Base-by-base conservation (phyloP, 1,284 basidiomycete species). In the Rhodotorula sp. region DNA sequence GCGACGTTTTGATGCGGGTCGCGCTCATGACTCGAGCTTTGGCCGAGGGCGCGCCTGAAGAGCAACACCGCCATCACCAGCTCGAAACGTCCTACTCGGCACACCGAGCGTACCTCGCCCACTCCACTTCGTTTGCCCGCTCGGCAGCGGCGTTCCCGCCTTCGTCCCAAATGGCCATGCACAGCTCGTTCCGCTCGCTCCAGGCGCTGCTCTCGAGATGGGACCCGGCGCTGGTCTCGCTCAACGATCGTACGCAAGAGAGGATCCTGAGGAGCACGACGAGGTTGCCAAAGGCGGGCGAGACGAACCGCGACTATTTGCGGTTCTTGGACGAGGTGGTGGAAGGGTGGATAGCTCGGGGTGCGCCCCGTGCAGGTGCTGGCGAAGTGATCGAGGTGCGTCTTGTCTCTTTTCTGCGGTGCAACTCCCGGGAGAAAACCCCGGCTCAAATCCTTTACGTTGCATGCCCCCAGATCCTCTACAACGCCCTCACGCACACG, bases 401-500 rank as follows among this genome's bases (percentile, higher is more conserved):
- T 34, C 48, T 21, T n/a, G 19, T 54, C 34, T 26, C 21, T 38
- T n/a, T 50, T 3, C 38, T 19, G 19, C 14, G 8, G 21, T 15
- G 54, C 21, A 12, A 12, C 4, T 47, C n/a, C 7, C n/a, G 12
- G 54, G n/a, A 15, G 8, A 19, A 26, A 4, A 60, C 14, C 59
- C 8, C 59, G 23, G 10, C 38, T 54, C 43, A 21, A 15, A 43
- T 58, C 45, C 45, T 52, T 85, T 34, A 10, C 19, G 14, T 7
- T 3, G 21, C n/a, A 4, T 14, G 26, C n/a, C 0, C 49, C 23
- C 76, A 93, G 87, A 85, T 92, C 21, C 84, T 97, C 2, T 94
- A 92, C 90, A 93, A 92, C 91, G 89, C 92, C 2, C 93, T 91
- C 15, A 88, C 89, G 26, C 85, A 93, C 31, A 97, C 93, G 0